phyloP scores from a whole-genome alignment of 352 stramenopile species.

The Phytophthora pseudosyringae region DNA sequence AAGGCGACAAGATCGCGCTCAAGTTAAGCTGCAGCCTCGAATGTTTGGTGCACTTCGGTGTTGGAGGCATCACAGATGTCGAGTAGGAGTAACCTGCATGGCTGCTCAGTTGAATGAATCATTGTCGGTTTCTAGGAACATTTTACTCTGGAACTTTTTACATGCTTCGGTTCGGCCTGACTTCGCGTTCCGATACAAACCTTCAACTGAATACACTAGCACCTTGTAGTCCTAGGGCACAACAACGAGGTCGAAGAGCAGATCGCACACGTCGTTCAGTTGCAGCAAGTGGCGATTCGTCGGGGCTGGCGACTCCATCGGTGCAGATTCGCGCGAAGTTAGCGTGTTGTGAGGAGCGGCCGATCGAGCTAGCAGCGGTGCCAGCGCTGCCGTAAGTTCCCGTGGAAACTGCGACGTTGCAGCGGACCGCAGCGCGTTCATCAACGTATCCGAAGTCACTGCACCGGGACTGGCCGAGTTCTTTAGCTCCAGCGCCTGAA shows the following conservation, averaged over 20 bases:
- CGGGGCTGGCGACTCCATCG: neutral
- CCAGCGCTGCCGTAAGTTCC: slow-evolving; percentile 11
- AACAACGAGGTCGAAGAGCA: slow-evolving; percentile 24
- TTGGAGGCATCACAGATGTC: too few relatives aligned
- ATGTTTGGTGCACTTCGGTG: too few relatives aligned
- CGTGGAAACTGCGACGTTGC: slow-evolving; percentile 25
- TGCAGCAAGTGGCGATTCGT: slow-evolving; percentile 12
- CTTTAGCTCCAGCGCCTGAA: slow-evolving; percentile 21
- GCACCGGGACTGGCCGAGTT: neutral
- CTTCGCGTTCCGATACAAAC: too few relatives aligned
- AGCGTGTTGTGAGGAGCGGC: neutral
- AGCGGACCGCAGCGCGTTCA: slow-evolving; percentile 20
- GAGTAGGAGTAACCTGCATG: too few relatives aligned
- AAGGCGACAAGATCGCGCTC: too few relatives aligned
- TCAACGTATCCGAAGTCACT: slow-evolving; percentile 8
- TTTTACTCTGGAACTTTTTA: too few relatives aligned
- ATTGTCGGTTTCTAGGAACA: too few relatives aligned
- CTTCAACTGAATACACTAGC: too few relatives aligned
- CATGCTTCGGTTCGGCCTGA: too few relatives aligned
- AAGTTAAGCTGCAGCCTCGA: too few relatives aligned
- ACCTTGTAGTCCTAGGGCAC: neutral
- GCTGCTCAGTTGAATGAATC: too few relatives aligned
- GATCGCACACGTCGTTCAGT: slow-evolving; percentile 19
- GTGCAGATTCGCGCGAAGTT: neutral
- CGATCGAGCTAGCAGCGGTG: slow-evolving; percentile 9